These are phyloP conservation scores for Hevea brasiliensis DNA, from an alignment of 345 rosid genomes.

Conservation along the genomic window DNA sequence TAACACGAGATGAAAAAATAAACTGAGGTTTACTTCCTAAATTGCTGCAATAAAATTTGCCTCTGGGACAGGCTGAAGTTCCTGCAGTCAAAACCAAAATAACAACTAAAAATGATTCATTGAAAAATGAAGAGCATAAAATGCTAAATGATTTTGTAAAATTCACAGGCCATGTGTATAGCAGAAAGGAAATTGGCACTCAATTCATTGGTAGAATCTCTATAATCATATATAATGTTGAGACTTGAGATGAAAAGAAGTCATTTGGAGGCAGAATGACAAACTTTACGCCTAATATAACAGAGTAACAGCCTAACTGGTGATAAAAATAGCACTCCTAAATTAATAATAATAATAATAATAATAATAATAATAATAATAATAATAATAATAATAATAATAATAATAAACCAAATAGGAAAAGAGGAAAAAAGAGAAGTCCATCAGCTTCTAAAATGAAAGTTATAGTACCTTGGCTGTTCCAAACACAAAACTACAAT, in stretches of 20 bases:
- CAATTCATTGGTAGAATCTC: not conserved
- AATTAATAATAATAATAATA: no score
- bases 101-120: constrained; percentile 9
- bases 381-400: no score
- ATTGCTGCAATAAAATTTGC: constrained; percentile 64
- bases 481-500: not conserved
- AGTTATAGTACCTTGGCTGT: not conserved
- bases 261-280: not conserved
- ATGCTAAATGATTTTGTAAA: not conserved
- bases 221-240: not conserved
- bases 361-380: no score
- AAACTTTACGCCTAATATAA: not conserved
- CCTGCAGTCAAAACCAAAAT: constrained; percentile 49
- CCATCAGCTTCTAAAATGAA: no score
- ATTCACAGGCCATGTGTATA: not conserved
- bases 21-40: constrained; percentile 58
- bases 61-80: constrained; percentile 66
- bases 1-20: constrained; percentile 54
- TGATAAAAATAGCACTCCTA: not conserved
- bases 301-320: no score
- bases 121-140: not conserved
- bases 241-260: not conserved
- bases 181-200: not conserved
- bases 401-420: no score
- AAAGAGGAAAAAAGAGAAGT: no score